phyloP scores from a whole-genome alignment of 805 yeast genomes.

The Millerago galiae region DNA sequence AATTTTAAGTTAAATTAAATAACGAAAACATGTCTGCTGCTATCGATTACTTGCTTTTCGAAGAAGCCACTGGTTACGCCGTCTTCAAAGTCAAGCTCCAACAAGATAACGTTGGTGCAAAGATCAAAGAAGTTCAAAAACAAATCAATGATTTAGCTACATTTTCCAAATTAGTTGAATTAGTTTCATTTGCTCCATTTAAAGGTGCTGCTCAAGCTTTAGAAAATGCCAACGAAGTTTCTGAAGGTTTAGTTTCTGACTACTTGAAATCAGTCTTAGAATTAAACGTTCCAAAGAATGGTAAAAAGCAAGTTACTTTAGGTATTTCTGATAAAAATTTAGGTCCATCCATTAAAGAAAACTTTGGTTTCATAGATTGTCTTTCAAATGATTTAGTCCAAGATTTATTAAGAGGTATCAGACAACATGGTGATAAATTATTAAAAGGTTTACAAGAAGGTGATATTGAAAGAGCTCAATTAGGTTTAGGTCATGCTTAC shows the following conservation, averaged over 20 bases:
- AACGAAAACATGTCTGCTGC: constrained; percentile 44
- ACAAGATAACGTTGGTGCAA: constrained; percentile 90
- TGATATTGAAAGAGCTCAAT: constrained; percentile 95
- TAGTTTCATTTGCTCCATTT: constrained; percentile 95
- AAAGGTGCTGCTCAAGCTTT: constrained; percentile 99
- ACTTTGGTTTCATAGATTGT: constrained; percentile 84
- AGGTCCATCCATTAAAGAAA: constrained; percentile 95
- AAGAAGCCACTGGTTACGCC: constrained; percentile 98
- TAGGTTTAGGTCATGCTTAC: constrained; percentile 98
- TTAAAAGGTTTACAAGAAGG: constrained; percentile 90
- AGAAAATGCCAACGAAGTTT: constrained; percentile 95
- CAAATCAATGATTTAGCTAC: constrained; percentile 79
- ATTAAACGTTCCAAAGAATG: constrained; percentile 76
- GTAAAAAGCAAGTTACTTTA: constrained; percentile 59
- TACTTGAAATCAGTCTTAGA: constrained; percentile 85
- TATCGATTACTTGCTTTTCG: constrained; percentile 87
- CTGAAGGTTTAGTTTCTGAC: constrained; percentile 94
- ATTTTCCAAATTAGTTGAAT: constrained; percentile 88
- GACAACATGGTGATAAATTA: constrained; percentile 83
- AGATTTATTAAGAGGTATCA: constrained; percentile 91
- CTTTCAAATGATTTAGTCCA: constrained; percentile 87
- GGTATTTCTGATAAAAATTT: constrained; percentile 93
- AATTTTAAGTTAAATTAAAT: not conserved
- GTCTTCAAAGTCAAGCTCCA: constrained; percentile 89
- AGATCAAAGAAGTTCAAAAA: constrained; percentile 89